Evolutionary conservation across 257 asterid species (phyloP).

Genomic region (Linaria vulgaris): DNA sequence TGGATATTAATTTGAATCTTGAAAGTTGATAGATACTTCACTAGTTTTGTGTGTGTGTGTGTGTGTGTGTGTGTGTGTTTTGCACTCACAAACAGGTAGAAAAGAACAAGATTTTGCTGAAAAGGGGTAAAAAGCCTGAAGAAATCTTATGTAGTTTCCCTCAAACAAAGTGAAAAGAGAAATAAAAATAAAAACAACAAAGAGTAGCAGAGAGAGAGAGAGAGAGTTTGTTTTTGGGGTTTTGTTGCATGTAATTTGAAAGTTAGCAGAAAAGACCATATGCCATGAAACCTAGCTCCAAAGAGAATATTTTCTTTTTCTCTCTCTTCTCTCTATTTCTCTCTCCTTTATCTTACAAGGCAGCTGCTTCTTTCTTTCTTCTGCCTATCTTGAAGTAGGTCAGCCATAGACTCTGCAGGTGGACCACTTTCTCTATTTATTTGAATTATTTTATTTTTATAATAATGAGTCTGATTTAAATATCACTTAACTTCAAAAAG

Average conservation of each 20-base stretch:
- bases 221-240: constrained; percentile 9
- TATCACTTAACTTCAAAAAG: neutral
- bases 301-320: constrained; percentile 35
- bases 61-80: too few species aligned
- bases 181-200: neutral
- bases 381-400: constrained; percentile 58
- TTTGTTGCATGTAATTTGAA: constrained; percentile 42
- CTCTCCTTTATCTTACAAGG: constrained; percentile 58
- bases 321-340: constrained; percentile 37
- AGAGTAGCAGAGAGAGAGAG: constrained; percentile 13
- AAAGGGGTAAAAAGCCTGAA: constrained; percentile 38
- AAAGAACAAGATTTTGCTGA: constrained; percentile 44
- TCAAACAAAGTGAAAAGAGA: constrained; percentile 35
- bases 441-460: neutral
- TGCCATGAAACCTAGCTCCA: constrained; percentile 38
- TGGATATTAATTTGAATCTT: neutral
- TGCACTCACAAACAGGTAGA: constrained; percentile 18
- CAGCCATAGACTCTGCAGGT: constrained; percentile 73
- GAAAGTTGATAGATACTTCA: constrained; percentile 15
- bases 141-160: constrained; percentile 20
- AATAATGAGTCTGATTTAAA: neutral
- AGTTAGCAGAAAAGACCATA: constrained; percentile 44
- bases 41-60: constrained; percentile 16
- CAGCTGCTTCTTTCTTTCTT: constrained; percentile 36
- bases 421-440: constrained; percentile 63